A percentile compares a stretch with the other conserved stretches of the same genome.
phyloP scores from a whole-genome alignment of 202 grass and related monocot species.

The Carex sylvatica region DNA sequence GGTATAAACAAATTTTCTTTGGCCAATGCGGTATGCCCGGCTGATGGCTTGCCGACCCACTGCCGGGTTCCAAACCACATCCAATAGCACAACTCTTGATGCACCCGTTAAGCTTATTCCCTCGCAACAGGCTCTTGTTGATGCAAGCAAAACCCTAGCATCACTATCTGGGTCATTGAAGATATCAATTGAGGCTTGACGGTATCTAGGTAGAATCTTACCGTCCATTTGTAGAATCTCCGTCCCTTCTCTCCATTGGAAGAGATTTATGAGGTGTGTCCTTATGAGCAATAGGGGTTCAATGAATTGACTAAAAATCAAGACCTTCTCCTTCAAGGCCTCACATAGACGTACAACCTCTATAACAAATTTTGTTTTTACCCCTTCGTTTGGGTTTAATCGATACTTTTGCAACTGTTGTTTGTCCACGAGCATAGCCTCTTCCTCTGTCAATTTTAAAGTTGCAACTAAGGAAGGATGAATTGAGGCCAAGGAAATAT shows the following conservation, averaged over 20 bases:
- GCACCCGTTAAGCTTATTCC: conserved; percentile 88
- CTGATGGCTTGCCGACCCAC: conserved; percentile 83
- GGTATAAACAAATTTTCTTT: conserved; percentile 88
- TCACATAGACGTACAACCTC: conserved; percentile 83
- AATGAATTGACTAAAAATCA: conserved; percentile 93
- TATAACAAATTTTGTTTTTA: conserved; percentile 86
- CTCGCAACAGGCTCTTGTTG: conserved; percentile 91
- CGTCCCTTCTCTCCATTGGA: conserved; percentile 54
- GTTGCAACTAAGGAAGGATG: conserved; percentile 73
- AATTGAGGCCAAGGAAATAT: conserved; percentile 67
- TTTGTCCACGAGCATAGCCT: conserved; percentile 55
- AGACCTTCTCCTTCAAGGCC: conserved; percentile 69
- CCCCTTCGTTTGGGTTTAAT: conserved; percentile 64
- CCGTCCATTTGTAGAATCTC: conserved; percentile 85
- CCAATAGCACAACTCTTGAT: conserved; percentile 93
- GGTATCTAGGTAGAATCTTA: conserved; percentile 61
- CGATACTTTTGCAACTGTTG: conserved; percentile 48
- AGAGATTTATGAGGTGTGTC: conserved; percentile 51
- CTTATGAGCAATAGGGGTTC: conserved; percentile 71
- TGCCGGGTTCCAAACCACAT: conserved; percentile 93
- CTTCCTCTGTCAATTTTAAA: conserved; percentile 69
- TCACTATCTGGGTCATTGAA: conserved; percentile 80
- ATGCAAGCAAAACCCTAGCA: conserved; percentile 78
- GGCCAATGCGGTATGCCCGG: conserved; percentile 77
- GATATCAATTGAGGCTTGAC: conserved; percentile 69